These are phyloP conservation scores for Camellia granthamiana DNA, from an alignment of 148 eudicot genomes.

Conservation along the genomic window DNA sequence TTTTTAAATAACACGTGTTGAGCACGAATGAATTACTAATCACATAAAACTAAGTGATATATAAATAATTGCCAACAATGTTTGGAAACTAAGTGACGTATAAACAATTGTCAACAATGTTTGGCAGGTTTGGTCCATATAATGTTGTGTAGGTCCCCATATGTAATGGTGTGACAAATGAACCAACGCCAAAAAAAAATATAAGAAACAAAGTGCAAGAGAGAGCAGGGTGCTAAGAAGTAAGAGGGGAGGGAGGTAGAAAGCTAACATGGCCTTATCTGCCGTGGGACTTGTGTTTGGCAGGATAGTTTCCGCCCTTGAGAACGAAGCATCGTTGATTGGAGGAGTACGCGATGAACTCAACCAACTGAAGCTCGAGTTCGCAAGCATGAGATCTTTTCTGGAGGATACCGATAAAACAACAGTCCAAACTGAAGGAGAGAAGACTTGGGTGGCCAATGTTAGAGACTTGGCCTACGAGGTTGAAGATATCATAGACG, in stretches of 20 bases:
- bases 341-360: background rate
- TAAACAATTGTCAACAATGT: too few relatives aligned
- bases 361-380: background rate
- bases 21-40: too few relatives aligned
- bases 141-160: too few relatives aligned
- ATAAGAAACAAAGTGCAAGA: background rate
- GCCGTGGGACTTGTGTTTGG: background rate
- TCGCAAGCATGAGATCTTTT: background rate
- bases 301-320: background rate
- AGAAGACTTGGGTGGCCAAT: background rate
- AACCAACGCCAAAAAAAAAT: too few relatives aligned
- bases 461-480: background rate
- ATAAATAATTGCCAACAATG: too few relatives aligned
- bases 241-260: background rate
- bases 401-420: background rate
- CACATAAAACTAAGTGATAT: too few relatives aligned
- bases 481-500: slow-evolving; percentile 13
- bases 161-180: too few relatives aligned
- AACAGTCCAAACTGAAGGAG: background rate
- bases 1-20: too few relatives aligned
- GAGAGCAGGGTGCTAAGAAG: background rate
- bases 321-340: background rate
- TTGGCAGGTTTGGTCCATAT: too few relatives aligned
- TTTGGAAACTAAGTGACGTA: too few relatives aligned
- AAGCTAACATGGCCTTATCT: background rate